phyloP scores from a whole-genome alignment of 768 basidiomycete species.

The Astraeus odoratus region DNA sequence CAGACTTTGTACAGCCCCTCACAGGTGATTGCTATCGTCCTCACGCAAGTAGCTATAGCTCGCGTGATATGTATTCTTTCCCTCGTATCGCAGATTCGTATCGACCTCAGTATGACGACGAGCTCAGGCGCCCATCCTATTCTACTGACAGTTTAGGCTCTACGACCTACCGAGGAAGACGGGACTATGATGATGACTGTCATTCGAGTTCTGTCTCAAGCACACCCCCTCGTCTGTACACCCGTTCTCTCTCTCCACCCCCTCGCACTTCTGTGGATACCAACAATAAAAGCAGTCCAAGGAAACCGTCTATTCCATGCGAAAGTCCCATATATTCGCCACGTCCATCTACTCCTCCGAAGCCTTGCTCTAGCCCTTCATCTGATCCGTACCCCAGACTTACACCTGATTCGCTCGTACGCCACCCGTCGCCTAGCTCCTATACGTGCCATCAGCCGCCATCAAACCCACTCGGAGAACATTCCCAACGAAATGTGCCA shows the following conservation, averaged over 20 bases:
- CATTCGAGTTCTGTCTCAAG: conserved; percentile 27
- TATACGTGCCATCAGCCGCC: not conserved
- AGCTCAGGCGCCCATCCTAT: conserved; percentile 24
- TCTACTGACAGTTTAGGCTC: conserved; percentile 25
- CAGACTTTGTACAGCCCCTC: conserved; percentile 28
- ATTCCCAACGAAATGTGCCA: conserved; percentile 13
- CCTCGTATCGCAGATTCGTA: conserved; percentile 42
- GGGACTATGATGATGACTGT: conserved; percentile 21
- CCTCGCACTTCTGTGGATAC: conserved; percentile 8
- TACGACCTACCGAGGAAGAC: conserved; percentile 17
- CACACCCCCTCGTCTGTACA: conserved; percentile 23
- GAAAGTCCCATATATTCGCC: not conserved
- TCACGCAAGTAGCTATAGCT: conserved; percentile 23
- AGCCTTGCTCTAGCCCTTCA: not conserved
- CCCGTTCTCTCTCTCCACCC: conserved; percentile 20
- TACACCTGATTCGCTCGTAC: not conserved
- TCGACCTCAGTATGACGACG: conserved; percentile 39
- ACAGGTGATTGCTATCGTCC: conserved; percentile 49
- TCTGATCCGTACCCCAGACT: not conserved
- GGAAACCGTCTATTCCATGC: not conserved
- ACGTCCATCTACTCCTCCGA: not conserved
- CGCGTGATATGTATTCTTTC: conserved; percentile 34
- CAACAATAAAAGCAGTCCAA: not conserved
- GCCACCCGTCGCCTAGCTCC: not conserved
- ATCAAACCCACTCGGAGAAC: conserved; percentile 1